Percentiles rank a stretch among this genome's conserved stretches.
These are phyloP conservation scores for Seminavis robusta DNA, from an alignment of 108 stramenopile species.

Conservation along the genomic window DNA sequence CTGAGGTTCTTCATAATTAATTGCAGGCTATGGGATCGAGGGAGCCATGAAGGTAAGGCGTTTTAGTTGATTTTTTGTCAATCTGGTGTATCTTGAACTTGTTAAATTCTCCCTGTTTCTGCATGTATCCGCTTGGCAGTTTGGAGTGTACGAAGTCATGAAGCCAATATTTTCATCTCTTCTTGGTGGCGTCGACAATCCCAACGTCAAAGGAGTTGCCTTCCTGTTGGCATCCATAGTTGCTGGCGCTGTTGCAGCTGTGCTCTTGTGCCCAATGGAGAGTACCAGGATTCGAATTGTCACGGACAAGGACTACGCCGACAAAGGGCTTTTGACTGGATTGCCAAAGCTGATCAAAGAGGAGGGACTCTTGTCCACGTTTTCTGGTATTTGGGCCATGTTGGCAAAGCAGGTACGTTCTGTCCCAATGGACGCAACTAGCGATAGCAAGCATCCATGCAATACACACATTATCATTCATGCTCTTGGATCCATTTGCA, in stretches of 20 bases:
- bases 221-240: conserved; percentile 57
- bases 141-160: conserved; percentile 90
- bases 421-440: background rate
- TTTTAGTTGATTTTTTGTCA: background rate
- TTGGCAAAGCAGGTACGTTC: conserved; percentile 77
- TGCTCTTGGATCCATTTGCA: conserved; percentile 3
- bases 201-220: conserved; percentile 7
- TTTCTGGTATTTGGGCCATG: conserved; percentile 87
- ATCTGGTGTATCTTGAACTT: background rate
- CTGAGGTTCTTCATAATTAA: no score
- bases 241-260: conserved; percentile 86
- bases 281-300: conserved; percentile 88
- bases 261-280: conserved; percentile 90
- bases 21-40: conserved; percentile 89
- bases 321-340: conserved; percentile 48
- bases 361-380: conserved; percentile 65
- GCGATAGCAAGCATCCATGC: no score
- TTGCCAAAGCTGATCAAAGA: conserved; percentile 58
- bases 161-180: conserved; percentile 69
- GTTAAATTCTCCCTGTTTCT: conserved; percentile 7
- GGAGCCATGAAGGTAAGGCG: conserved; percentile 50
- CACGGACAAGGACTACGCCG: conserved; percentile 72
- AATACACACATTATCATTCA: background rate
- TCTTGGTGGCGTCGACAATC: conserved; percentile 28
- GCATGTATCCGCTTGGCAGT: no score